A percentile compares a stretch with the other conserved stretches of the same genome.
Conservation (phyloP, 306 rosid genomes). For the Prunus padus region DNA sequence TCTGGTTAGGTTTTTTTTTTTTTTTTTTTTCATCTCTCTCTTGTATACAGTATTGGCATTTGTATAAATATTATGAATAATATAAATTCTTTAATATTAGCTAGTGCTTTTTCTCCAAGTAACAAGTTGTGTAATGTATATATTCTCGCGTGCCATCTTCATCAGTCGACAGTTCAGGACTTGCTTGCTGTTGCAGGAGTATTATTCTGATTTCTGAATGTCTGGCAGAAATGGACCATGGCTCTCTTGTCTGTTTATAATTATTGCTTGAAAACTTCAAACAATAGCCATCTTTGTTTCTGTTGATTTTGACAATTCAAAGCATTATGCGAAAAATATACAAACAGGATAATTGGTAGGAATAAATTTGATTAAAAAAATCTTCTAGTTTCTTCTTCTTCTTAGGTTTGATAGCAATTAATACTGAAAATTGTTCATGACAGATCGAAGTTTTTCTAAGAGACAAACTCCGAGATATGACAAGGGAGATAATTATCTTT, state of each 20-base stretch:
- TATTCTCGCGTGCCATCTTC: background rate
- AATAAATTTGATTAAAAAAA: background rate
- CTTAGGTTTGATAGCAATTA: too few relatives aligned
- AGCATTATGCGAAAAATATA: background rate
- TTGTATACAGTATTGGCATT: slow-evolving; percentile 15
- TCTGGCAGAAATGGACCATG: background rate
- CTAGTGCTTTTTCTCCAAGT: too few relatives aligned
- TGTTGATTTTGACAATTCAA: background rate
- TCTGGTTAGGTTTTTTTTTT: background rate
- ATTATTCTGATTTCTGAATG: background rate
- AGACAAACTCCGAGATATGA: background rate
- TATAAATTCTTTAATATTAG: slow-evolving; percentile 3
- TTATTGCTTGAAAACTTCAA: slow-evolving; percentile 2
- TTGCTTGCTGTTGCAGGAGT: background rate
- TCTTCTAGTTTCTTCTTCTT: too few relatives aligned
- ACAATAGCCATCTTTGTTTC: background rate
- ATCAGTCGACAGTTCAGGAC: background rate
- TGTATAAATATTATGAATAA: slow-evolving; percentile 5
- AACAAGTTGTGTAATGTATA: too few relatives aligned
- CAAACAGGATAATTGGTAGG: background rate
- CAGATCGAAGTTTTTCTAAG: too few relatives aligned
- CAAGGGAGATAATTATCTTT: background rate
- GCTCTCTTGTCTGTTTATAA: background rate
- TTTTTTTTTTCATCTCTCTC: background rate
- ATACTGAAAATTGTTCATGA: too few relatives aligned